Evolutionary conservation across 2,329 filamentous ascomycete genomes (phyloP), one percentile per base, ranked within the genome.

Genomic region (Nigrospora oryzae): DNA sequence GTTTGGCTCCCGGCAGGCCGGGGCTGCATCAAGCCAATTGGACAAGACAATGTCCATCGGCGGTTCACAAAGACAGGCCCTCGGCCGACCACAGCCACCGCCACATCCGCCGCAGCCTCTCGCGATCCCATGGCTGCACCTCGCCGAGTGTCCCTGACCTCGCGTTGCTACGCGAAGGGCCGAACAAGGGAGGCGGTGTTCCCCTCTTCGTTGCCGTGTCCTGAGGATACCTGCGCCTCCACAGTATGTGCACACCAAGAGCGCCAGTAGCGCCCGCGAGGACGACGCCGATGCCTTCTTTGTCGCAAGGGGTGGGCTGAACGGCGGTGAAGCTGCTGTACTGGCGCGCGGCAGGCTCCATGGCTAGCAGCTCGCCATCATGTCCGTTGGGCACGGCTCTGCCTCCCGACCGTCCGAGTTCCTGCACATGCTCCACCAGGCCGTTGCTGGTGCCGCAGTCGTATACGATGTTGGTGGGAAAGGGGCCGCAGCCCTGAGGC

Each of bases 391-490:
- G 23, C 23, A 10, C 23, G 17, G 39, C 2, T 5, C 23, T 41
- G 10, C 13, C 16, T 38, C 5, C 33, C 17, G 5, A n/a, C 42
- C n/a, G 45, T 13, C 37, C 41, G 23, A 46, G 40, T 5, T 39
- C 36, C 30, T 37, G n/a, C 11, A 67, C 38, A 16, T 59, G 56
- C 3, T 42, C 41, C 0, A 56, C 47, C 5, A 67, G 39, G 0
- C 39, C 36, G 0, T 64, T 51, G n/a, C 81, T 61, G 2, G 68
- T 79, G 1, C 76, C 75, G 45, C 71, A 72, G 47, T 83, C 76
- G 50, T 83, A 81, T 0, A 84, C 70, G 1, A 83, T 56, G 46
- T 77, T 83, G 47, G 75, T 63, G 0, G 79, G 76, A 2, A 83
- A 54, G 0, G 40, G 23, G 1, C 15, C 32, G 1, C 46, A 43